Evolutionary conservation across 2,329 filamentous ascomycete species (phyloP), one percentile per base, ranked within the genome.

Genomic region (Phaeosphaeria sp.): DNA sequence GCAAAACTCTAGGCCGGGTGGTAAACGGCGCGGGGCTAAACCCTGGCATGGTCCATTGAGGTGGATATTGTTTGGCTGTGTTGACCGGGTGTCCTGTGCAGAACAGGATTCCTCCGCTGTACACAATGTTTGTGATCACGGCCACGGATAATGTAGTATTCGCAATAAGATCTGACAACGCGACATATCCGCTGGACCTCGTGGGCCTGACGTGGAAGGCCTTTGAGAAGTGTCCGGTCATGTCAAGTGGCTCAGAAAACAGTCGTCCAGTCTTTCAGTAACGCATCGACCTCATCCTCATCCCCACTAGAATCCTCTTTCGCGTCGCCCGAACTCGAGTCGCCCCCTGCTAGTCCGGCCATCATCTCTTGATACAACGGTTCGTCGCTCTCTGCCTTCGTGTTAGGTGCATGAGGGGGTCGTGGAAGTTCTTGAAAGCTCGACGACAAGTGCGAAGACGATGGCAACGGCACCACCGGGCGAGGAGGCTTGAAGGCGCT

Each of bases 181-280:
- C n/a, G n/a, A n/a, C n/a, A n/a, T n/a, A n/a, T n/a, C n/a, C n/a
- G n/a, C n/a, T n/a, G n/a, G n/a, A n/a, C n/a, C n/a, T n/a, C n/a
- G n/a, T n/a, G n/a, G n/a, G n/a, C n/a, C n/a, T n/a, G n/a, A n/a
- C n/a, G n/a, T n/a, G n/a, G n/a, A n/a, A n/a, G n/a, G n/a, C n/a
- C n/a, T n/a, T n/a, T n/a, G n/a, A n/a, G 11, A 13, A 13, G 11
- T 36, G 30, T 13, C 15, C 11, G 8, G 30, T 36, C 11, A 6
- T 36, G 11, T 36, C 6, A 36, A 36, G 30, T 36, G 6, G 30
- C 3, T 13, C 11, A 49, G 11, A 61, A 48, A 4, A 64, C 47
- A 11, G 52, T 68, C 6, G 68, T 69, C 68, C 69, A 71, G 22
- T 69, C 62, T 36, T 47, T 60, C 30, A 72, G 49, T 36, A 72